Evolutionary conservation across 2,329 filamentous ascomycete species (phyloP).

Genomic region (Microdochium trichocladiopsis): DNA sequence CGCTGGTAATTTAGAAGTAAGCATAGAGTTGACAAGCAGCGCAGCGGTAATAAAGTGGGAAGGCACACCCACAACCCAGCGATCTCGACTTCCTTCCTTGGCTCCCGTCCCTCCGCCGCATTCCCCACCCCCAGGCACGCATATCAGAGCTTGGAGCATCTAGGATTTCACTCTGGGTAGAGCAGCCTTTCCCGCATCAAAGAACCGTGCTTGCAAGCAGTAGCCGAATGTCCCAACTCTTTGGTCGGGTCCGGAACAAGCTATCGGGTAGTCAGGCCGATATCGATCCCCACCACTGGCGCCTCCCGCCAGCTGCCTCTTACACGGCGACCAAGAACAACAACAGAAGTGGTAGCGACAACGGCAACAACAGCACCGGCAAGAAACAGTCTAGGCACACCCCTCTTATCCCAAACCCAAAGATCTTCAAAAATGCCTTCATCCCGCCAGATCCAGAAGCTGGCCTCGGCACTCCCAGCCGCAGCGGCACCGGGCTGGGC

Average conservation of each 20-base stretch:
- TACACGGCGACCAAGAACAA: not conserved
- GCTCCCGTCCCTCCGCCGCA: too few relatives aligned
- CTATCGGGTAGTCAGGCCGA: constrained; percentile 1
- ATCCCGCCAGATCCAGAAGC: not conserved
- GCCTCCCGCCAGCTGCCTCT: not conserved
- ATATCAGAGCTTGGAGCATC: too few relatives aligned
- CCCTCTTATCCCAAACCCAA: not conserved
- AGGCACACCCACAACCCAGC: too few relatives aligned
- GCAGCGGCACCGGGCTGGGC: not conserved
- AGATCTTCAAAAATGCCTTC: constrained; percentile 2
- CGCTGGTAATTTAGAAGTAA: too few relatives aligned
- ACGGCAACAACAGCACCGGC: not conserved
- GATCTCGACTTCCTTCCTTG: too few relatives aligned
- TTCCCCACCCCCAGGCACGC: too few relatives aligned
- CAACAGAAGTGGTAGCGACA: not conserved
- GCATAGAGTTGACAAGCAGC: too few relatives aligned
- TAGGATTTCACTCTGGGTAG: too few relatives aligned
- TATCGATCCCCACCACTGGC: constrained; percentile 2
- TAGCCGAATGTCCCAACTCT: constrained; percentile 1
- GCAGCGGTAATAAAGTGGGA: too few relatives aligned
- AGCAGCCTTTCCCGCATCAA: not conserved
- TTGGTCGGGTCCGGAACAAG: constrained; percentile 1
- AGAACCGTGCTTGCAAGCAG: not conserved
- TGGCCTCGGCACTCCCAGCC: not conserved
- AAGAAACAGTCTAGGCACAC: not conserved